Conservation (phyloP, 331 rosid genomes). For the Saraca asoca region DNA sequence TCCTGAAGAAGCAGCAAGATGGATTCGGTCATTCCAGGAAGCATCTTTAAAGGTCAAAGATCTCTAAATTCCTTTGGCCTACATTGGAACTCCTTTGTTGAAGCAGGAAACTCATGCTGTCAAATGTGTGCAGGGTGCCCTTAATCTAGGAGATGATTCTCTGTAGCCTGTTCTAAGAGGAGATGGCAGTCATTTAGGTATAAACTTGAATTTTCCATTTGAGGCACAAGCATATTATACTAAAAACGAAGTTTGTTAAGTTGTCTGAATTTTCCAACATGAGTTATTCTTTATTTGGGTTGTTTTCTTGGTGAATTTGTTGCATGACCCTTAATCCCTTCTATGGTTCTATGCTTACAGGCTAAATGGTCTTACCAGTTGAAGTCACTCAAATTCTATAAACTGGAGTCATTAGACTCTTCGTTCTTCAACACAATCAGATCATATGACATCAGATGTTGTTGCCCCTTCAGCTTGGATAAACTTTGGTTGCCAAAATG, state of each 20-base stretch:
- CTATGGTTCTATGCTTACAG: conserved; percentile 43
- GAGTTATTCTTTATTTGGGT: conserved; percentile 3
- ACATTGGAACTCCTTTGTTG: conserved; percentile 26
- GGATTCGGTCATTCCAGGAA: conserved; percentile 86
- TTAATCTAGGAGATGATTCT: conserved; percentile 43
- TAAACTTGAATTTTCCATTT: conserved; percentile 19
- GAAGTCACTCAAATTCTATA: conserved; percentile 53
- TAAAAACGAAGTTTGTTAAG: conserved; percentile 3
- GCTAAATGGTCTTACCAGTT: conserved; percentile 58
- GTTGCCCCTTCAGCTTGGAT: conserved; percentile 90
- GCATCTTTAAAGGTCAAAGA: conserved; percentile 60
- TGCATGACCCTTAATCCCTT: conserved; percentile 13
- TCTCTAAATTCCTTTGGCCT: conserved; percentile 15
- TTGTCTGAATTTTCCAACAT: conserved; percentile 1
- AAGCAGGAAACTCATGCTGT: conserved; percentile 33
- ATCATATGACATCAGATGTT: conserved; percentile 65
- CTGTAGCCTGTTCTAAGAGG: conserved; percentile 63
- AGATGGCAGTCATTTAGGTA: conserved; percentile 81
- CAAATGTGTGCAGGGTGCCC: conserved; percentile 58
- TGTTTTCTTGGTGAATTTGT: conserved; percentile 1
- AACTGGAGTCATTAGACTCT: conserved; percentile 84
- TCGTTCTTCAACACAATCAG: conserved; percentile 51
- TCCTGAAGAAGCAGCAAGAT: conserved; percentile 87
- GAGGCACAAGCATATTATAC: not conserved
- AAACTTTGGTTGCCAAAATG: conserved; percentile 85